These are phyloP conservation scores for Metschnikowia anglica DNA, from an alignment of 805 yeast genomes.

Conservation along the genomic window DNA sequence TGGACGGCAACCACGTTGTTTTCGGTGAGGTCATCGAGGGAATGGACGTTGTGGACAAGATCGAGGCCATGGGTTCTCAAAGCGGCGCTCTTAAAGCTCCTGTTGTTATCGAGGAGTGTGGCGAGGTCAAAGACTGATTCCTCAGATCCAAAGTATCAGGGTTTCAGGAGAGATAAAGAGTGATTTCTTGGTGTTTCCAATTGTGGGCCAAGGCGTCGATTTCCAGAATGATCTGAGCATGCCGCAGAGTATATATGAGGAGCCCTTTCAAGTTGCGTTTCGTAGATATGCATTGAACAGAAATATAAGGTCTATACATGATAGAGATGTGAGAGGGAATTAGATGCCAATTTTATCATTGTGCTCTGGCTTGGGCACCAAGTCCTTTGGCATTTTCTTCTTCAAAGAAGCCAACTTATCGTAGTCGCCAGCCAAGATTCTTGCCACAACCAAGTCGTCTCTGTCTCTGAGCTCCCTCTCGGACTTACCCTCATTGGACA, in stretches of 20 bases:
- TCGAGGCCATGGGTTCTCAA: slow-evolving; percentile 70
- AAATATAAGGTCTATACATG: background rate
- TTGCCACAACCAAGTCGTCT: slow-evolving; percentile 76
- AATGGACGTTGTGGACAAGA: slow-evolving; percentile 76
- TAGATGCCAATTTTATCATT: slow-evolving; percentile 38
- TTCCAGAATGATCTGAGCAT: no score
- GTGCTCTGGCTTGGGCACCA: slow-evolving; percentile 36
- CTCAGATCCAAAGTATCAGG: background rate
- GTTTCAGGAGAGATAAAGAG: background rate
- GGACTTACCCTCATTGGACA: slow-evolving; percentile 52
- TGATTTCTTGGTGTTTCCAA: background rate
- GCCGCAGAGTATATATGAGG: no score
- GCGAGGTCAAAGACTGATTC: slow-evolving; percentile 24
- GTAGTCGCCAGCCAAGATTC: slow-evolving; percentile 81
- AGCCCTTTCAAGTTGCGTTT: no score
- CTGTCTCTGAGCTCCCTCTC: slow-evolving; percentile 59
- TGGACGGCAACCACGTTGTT: slow-evolving; percentile 93
- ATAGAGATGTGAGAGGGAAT: background rate
- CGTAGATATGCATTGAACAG: background rate
- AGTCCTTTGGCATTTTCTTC: slow-evolving; percentile 44
- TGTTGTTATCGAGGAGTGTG: slow-evolving; percentile 30
- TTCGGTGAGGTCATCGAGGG: slow-evolving; percentile 92
- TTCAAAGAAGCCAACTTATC: slow-evolving; percentile 64
- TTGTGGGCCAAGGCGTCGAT: no score
- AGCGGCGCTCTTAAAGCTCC: slow-evolving; percentile 44